These are phyloP conservation scores for Leishmania martiniquensis DNA, from an alignment of 208 protist genomes.

Conservation along the genomic window DNA sequence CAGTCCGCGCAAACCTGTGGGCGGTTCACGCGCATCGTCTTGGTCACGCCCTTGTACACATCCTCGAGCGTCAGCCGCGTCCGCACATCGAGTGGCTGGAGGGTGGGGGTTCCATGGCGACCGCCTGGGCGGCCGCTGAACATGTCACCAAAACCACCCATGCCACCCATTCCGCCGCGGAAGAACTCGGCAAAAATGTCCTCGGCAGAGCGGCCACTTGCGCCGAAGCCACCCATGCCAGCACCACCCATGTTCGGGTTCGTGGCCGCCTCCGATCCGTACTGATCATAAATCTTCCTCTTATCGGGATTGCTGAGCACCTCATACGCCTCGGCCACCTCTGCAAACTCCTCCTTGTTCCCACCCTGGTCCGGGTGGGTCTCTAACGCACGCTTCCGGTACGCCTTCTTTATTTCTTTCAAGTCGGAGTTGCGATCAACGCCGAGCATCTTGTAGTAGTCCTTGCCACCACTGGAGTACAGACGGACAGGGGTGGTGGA, in stretches of 20 bases:
- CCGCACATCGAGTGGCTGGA: conserved; percentile 82
- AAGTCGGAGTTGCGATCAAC: conserved; percentile 57
- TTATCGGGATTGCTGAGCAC: conserved; percentile 97
- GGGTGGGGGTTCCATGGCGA: conserved; percentile 46
- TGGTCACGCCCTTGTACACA: conserved; percentile 82
- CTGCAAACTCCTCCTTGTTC: conserved; percentile 92
- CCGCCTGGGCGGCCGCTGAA: conserved; percentile 53
- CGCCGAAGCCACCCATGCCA: conserved; percentile 50
- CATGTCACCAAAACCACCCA: conserved; percentile 83
- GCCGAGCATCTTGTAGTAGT: conserved; percentile 92
- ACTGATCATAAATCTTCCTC: conserved; percentile 97
- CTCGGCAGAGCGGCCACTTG: conserved; percentile 71
- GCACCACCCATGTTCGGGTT: conserved; percentile 64
- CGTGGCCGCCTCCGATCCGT: conserved; percentile 85
- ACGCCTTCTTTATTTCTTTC: conserved; percentile 91
- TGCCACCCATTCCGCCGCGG: conserved; percentile 67
- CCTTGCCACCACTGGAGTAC: conserved; percentile 67
- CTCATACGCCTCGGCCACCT: conserved; percentile 97
- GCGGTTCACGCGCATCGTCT: conserved; percentile 82
- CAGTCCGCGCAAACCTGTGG: conserved; percentile 89
- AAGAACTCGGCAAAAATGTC: conserved; percentile 95
- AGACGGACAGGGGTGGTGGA: conserved; percentile 29
- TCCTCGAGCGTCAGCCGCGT: conserved; percentile 84
- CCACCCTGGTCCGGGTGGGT: conserved; percentile 93
- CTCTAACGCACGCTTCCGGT: conserved; percentile 90